Percentiles rank a stretch among this genome's conserved stretches.
phyloP scores from a whole-genome alignment of 257 asterid species.

The Solanum lycopersicoides region DNA sequence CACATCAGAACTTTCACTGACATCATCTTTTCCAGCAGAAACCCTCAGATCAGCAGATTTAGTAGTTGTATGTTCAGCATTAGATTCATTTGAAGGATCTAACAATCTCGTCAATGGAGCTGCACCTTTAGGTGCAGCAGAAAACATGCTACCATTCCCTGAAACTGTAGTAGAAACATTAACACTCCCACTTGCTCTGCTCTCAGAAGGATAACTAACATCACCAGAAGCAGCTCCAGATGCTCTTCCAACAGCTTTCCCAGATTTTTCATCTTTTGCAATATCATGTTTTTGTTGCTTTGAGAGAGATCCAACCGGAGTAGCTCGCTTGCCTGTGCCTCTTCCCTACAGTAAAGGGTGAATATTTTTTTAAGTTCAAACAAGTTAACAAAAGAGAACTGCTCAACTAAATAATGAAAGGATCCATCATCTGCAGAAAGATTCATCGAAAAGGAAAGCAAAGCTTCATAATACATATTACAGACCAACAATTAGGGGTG shows the following conservation, averaged over 20 bases:
- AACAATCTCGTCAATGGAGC: conserved; percentile 38
- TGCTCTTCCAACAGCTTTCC: conserved; percentile 43
- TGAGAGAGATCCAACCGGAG: conserved; percentile 43
- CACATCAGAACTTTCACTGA: conserved; percentile 41
- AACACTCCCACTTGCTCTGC: conserved; percentile 21
- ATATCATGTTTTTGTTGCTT: conserved; percentile 71
- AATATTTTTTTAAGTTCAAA: background rate
- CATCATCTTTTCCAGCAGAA: conserved; percentile 55
- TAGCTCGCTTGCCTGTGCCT: conserved; percentile 49
- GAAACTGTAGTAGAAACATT: conserved; percentile 33
- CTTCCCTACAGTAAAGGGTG: conserved; percentile 41
- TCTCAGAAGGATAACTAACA: conserved; percentile 13
- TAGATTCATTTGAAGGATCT: conserved; percentile 41
- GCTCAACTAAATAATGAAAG: background rate
- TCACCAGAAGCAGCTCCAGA: conserved; percentile 29
- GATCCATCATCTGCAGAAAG: background rate
- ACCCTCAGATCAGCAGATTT: conserved; percentile 50
- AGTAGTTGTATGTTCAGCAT: conserved; percentile 31
- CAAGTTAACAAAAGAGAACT: background rate
- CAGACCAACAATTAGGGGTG: background rate
- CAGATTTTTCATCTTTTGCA: conserved; percentile 65
- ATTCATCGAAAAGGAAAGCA: background rate
- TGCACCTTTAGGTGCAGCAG: conserved; percentile 39
- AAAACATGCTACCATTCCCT: conserved; percentile 35
- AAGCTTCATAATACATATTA: background rate